These are phyloP conservation scores for Xylaria castorea DNA, from an alignment of 495 filamentous ascomycete genomes.

Conservation along the genomic window DNA sequence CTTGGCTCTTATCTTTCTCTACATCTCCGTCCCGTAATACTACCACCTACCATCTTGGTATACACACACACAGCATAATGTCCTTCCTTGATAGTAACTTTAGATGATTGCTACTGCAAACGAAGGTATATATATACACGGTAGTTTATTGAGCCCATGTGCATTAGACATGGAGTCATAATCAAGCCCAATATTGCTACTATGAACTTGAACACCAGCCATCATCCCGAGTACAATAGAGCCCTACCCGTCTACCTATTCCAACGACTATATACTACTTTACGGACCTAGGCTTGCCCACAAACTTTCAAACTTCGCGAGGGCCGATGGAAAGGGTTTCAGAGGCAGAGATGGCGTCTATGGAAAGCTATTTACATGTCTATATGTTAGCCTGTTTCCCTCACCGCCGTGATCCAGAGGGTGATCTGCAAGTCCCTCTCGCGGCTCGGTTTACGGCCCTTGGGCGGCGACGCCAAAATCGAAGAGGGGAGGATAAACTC, in stretches of 20 bases:
- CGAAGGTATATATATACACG: conserved; percentile 1
- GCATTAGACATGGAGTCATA: not conserved
- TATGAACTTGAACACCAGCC: not conserved
- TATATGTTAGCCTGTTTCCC: not conserved
- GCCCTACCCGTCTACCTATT: not conserved
- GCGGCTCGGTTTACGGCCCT: conserved; percentile 22
- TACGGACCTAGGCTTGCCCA: not conserved
- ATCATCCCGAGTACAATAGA: not conserved
- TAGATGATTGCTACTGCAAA: not conserved
- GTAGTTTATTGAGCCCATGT: conserved; percentile 11
- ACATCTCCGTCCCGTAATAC: not conserved
- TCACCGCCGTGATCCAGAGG: not conserved
- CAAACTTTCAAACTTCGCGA: not conserved
- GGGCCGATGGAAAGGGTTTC: not conserved
- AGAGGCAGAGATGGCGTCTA: not conserved
- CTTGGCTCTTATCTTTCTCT: conserved; percentile 9
- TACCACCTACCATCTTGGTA: conserved; percentile 24
- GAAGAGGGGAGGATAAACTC: conserved; percentile 8
- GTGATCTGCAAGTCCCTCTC: not conserved
- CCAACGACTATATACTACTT: not conserved
- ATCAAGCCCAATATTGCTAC: conserved; percentile 2
- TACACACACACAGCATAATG: conserved; percentile 3
- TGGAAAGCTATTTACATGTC: not conserved
- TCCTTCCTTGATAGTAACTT: not conserved
- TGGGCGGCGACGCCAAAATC: conserved; percentile 14